phyloP scores from a whole-genome alignment of 169 alveolate genomes.

The Plasmodium knowlesi region DNA sequence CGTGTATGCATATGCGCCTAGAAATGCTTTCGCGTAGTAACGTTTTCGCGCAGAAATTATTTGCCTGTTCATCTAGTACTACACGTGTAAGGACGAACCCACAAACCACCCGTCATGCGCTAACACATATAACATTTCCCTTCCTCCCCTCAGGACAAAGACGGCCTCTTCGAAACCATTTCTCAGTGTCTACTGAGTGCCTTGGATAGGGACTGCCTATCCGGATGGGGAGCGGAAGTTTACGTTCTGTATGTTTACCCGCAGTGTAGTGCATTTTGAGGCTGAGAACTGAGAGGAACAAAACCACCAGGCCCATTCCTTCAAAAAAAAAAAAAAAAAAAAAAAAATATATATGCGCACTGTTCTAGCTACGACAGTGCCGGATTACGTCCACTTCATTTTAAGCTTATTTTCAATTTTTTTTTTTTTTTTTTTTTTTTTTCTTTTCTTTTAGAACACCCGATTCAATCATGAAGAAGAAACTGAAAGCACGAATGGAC shows the following conservation, averaged over 20 bases:
- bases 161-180: conserved; percentile 93
- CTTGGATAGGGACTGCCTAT: conserved; percentile 95
- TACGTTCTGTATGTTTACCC: conserved; percentile 84
- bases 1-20: not conserved
- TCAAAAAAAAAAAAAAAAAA: too few relatives aligned
- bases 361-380: not conserved
- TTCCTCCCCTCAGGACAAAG: conserved; percentile 80
- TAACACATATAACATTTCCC: not conserved
- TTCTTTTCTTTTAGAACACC: conserved; percentile 83
- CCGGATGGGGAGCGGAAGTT: conserved; percentile 98
- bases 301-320: not conserved
- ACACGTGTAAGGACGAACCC: not conserved
- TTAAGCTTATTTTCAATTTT: not conserved
- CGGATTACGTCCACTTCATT: not conserved
- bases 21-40: not conserved
- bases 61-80: not conserved
- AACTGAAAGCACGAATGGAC: conserved; percentile 91
- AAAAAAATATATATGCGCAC: too few relatives aligned
- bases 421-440: not conserved
- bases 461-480: conserved; percentile 85
- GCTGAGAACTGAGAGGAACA: not conserved
- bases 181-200: conserved; percentile 96
- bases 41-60: too few relatives aligned
- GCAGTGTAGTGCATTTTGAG: not conserved
- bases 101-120: not conserved